These are phyloP conservation scores for Russula earlei DNA, from an alignment of 768 basidiomycete genomes.

Conservation along the genomic window DNA sequence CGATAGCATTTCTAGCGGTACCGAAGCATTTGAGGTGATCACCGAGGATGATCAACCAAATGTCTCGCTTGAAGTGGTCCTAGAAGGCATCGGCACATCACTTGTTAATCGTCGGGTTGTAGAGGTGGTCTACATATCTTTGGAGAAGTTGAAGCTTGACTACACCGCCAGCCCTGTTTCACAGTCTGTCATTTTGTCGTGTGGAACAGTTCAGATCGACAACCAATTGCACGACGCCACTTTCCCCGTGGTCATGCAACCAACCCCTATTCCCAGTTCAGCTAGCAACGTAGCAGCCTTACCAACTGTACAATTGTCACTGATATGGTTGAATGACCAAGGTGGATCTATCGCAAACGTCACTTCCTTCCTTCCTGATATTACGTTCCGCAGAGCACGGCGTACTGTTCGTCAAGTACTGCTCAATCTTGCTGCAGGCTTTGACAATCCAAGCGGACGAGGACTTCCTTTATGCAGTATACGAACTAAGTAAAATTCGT, in stretches of 20 bases:
- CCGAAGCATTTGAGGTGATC: conserved; percentile 79
- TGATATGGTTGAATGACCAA: conserved; percentile 89
- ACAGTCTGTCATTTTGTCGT: conserved; percentile 70
- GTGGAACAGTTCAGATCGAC: conserved; percentile 88
- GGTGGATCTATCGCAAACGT: conserved; percentile 37
- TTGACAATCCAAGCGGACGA: conserved; percentile 96
- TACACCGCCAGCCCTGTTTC: conserved; percentile 73
- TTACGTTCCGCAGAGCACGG: conserved; percentile 65
- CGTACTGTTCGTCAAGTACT: conserved; percentile 96
- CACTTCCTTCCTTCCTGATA: neutral
- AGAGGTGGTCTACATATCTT: conserved; percentile 83
- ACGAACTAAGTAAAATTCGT: conserved; percentile 86
- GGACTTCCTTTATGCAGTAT: conserved; percentile 85
- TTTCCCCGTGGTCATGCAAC: conserved; percentile 91
- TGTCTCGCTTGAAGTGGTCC: conserved; percentile 59
- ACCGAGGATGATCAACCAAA: conserved; percentile 61
- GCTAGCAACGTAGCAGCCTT: conserved; percentile 67
- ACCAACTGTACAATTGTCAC: conserved; percentile 81
- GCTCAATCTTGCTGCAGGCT: conserved; percentile 86
- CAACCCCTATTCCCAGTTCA: conserved; percentile 77
- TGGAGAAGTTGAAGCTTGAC: conserved; percentile 72
- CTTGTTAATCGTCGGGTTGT: conserved; percentile 78
- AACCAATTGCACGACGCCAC: conserved; percentile 96
- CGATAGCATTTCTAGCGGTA: conserved; percentile 59
- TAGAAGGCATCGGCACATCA: conserved; percentile 89